Evolutionary conservation across 768 basidiomycete genomes (phyloP), one percentile per base, ranked within the genome.

Genomic region (Suillus americanus): DNA sequence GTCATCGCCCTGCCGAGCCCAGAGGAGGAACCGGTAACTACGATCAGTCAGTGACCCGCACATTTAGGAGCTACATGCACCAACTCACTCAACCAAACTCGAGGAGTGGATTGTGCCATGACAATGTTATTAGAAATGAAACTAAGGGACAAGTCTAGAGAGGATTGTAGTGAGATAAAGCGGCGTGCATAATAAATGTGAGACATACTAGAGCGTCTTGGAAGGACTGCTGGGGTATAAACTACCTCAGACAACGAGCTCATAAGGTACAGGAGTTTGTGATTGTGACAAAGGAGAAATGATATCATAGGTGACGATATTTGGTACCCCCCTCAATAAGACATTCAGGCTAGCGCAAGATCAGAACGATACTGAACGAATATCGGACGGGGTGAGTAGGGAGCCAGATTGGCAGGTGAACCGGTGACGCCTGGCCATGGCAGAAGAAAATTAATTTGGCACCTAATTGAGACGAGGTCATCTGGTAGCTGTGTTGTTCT

Each of bases 1-100:
- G 72, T 69, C 60, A 79, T 67, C 18, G 65, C 48, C 33, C 70
- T 75, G 13, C 81, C 82, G 51, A 83, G 73, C 10, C 82, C 80
- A 7, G 78, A 71, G 0, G 76, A 78, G n/a, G 79, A 67, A 6
- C 81, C 80, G 10, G 78, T 81, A 30, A 81, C 82, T 80, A 20
- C 18, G 12, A 33, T 18, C 18, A 20, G 30, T 53, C 5, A 53
- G 28, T 53, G 4, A 20, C 18, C 7, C 9, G 18, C 16, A 30
- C 28, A 5, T 18, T 10, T 3, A 51, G 25, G 51, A 12, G 18
- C 33, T 20, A 20, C 30, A 12, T 33, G 10, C 9, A n/a, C 43
- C 43, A n/a, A 45, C 43, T 45, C 9, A 45, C 43, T 45, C 43
- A 45, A 45, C 43, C 43, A 45, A 45, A 45, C 43, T 45, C 43